Conservation (phyloP, 805 yeast genomes). For the Candida tibetensis region DNA sequence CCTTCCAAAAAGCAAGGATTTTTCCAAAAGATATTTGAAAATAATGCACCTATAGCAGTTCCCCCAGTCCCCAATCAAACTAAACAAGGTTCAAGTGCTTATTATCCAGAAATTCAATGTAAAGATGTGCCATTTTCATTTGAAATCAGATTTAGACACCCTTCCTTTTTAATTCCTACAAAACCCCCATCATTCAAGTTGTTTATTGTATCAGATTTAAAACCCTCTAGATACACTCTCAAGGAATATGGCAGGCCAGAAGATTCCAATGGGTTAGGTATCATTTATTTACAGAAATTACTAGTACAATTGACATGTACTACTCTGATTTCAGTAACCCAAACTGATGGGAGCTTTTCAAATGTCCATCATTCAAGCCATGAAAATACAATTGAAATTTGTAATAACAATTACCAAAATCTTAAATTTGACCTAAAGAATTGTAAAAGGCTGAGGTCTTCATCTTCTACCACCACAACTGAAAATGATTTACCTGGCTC, state of each 20-base stretch:
- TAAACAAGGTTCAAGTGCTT: constrained; percentile 3
- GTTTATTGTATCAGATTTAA: constrained; percentile 25
- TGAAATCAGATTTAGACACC: constrained; percentile 49
- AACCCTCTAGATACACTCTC: constrained; percentile 30
- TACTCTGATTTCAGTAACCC: constrained; percentile 23
- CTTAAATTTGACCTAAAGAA: constrained; percentile 39
- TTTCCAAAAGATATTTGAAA: constrained; percentile 26
- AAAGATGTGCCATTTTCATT: constrained; percentile 40
- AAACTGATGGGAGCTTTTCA: constrained; percentile 7
- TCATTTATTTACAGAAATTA: constrained; percentile 42
- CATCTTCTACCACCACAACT: constrained; percentile 19
- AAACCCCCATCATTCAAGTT: constrained; percentile 35
- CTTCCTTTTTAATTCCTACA: constrained; percentile 47
- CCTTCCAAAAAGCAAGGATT: constrained; percentile 24
- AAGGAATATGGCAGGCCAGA: constrained; percentile 33
- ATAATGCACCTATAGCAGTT: background rate
- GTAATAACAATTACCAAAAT: constrained; percentile 33
- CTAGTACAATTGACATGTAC: constrained; percentile 27
- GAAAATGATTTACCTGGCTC: constrained; percentile 6
- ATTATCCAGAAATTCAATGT: constrained; percentile 25
- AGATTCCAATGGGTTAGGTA: constrained; percentile 47
- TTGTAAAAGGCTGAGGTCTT: constrained; percentile 24
- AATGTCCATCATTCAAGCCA: constrained; percentile 27
- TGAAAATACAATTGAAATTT: constrained; percentile 24
- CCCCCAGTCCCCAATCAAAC: constrained; percentile 3